phyloP scores from a whole-genome alignment of 495 filamentous ascomycete genomes.

The Antarctomyces pellizariae region DNA sequence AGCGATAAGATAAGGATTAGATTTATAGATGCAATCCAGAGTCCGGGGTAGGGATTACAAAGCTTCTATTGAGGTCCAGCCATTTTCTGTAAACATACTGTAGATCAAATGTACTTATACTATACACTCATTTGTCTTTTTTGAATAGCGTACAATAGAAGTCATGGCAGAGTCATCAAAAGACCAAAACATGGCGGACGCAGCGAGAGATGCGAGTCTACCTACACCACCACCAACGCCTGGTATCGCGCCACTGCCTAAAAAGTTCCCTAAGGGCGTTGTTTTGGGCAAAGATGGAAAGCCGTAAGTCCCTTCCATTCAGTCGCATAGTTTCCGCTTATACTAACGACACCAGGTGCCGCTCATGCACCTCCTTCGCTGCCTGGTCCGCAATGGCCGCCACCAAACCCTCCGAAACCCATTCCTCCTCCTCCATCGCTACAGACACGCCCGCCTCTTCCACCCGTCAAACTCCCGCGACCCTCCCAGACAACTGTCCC shows the following conservation, averaged over 20 bases:
- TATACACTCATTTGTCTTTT: no score
- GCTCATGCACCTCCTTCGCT: conserved; percentile 56
- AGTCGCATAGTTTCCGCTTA: background rate
- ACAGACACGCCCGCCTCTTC: conserved; percentile 12
- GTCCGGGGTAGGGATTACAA: no score
- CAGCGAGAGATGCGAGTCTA: conserved; percentile 6
- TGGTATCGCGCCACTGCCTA: conserved; percentile 9
- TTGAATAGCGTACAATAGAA: no score
- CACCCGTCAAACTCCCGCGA: conserved; percentile 13
- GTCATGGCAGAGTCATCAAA: conserved; percentile 5
- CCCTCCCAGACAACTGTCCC: conserved; percentile 32
- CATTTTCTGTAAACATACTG: no score
- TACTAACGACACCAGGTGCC: conserved; percentile 37
- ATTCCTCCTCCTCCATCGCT: conserved; percentile 8
- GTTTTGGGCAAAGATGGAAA: conserved; percentile 85
- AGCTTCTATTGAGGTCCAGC: no score
- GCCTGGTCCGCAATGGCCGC: conserved; percentile 34
- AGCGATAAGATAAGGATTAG: no score
- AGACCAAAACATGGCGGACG: conserved; percentile 8
- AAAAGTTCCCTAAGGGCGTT: conserved; percentile 47
- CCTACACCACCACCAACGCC: conserved; percentile 1
- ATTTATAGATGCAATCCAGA: no score
- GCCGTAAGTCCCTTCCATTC: conserved; percentile 36
- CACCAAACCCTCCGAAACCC: conserved; percentile 34
- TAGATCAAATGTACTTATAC: no score